Base-by-base conservation (phyloP, 345 rosid genomes). In the Leavenworthia alabamica region DNA sequence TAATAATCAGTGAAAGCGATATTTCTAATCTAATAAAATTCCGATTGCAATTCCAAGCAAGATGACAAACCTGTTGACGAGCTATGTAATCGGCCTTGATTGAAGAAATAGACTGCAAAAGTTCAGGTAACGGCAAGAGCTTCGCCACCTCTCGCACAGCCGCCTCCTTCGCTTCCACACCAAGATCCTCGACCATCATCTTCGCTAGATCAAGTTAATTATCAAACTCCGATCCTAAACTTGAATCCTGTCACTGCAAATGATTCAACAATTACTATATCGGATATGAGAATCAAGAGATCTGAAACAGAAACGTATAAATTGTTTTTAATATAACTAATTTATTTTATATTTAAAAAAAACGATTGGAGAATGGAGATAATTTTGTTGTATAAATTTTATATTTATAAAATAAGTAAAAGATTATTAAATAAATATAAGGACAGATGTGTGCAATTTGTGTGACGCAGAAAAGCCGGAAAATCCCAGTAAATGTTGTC, bases 101-200 rank as follows among this genome's bases (percentile, higher is more conserved):
- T 10, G 97, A 79, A 51, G 87, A 66, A 62, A 94, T 87, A 13
- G 92, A 83, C 64, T 82, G 88, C 68, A 94, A 58, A 62, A 88
- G 96, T 47, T 94, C 97, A 0, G 99, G 97, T 16, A 86, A 77
- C 4, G 97, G 95, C 50, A 94, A 62, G 14, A 94, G 86, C 86
- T 94, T 94, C 10, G 97, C 95, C 28, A 94, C 99, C 78, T 94
- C 99, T 1, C 99, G 87, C 3, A 94, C 99, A n/a, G 99, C 81
- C 13, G 93, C 81, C 65, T 94, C 99, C 80, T 90, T 94, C 19
- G 99, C 99, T 62, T 94, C 99, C 45, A 94, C 89, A 42, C 99
- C 99, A 37, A 83, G 92, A 87, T 94, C 99, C 56, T 94, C 96
- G 37, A 68, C 88, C 87, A 83, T 86, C 93, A 83, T 86, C 77